Base-by-base conservation (phyloP, 1,139 yeast species). In the Suhomyces coccinellae region DNA sequence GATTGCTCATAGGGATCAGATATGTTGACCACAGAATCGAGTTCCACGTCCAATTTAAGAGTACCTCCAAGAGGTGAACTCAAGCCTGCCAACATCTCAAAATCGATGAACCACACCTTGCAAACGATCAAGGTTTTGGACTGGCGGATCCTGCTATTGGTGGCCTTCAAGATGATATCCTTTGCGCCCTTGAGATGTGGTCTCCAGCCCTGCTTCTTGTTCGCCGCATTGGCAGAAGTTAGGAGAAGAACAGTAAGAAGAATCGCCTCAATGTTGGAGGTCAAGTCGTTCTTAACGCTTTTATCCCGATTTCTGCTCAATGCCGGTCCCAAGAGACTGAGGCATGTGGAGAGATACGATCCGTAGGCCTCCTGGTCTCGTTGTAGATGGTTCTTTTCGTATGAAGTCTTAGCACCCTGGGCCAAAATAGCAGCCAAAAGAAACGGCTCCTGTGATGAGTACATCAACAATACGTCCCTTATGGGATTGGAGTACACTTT, bases 101-200 rank as follows among this genome's bases (percentile, higher is more conserved):
- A 79, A 3, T 83, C 79, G 30, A 79, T 72, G 52, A 80, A 82
- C 93, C 93, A 85, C 38, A 77, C 71, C 51, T 83, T 80, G 54
- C 91, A 85, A 41, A 85, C 77, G 22, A 84, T 76, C 41, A 84
- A 61, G 6, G 72, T 62, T 36, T 71, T 67, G 30, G 77, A 67
- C 57, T 56, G 62, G 6, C 58, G 46, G 15, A 52, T 56, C 16
- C 52, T 55, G 61, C 57, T 60, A 47, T 61, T 56, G 33, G 69
- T 68, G 52, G 61, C 63, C 50, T 82, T 82, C 43, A 85, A 65
- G 38, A 83, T 65, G 20, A 86, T 65, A 51, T 84, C 88, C 50
- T 85, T 84, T 0, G 90, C 93, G 29, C 91, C 91, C 54, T 78
- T 74, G 40, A 86, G 66, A 65, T 86, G 93, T 0, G 90, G 85